These are phyloP conservation scores for Phaseolus lunatus DNA, from an alignment of 306 rosid species.

Conservation along the genomic window DNA sequence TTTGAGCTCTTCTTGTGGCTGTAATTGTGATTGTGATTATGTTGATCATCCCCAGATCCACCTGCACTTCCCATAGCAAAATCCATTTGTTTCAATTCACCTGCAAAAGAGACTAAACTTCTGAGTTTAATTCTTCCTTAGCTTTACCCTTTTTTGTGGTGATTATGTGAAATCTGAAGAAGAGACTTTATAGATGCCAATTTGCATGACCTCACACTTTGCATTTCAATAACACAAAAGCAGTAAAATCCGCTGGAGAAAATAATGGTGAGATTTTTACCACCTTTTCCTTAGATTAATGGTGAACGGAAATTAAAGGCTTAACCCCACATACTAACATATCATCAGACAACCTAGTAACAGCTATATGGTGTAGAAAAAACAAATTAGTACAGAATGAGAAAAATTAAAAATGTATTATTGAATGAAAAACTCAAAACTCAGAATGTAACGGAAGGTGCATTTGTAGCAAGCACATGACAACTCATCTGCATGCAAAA, in stretches of 20 bases:
- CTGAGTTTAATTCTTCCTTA: neutral
- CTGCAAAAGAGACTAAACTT: conserved; percentile 14
- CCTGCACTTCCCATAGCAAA: conserved; percentile 31
- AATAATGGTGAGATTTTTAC: neutral
- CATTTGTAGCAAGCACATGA: neutral
- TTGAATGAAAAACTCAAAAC: neutral
- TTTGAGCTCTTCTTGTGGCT: conserved; percentile 28
- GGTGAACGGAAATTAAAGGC: neutral
- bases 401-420: neutral
- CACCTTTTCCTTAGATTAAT: neutral
- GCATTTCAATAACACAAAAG: neutral
- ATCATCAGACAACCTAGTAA: neutral
- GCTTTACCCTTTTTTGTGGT: neutral
- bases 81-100: conserved; percentile 49
- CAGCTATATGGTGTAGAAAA: conserved; percentile 6
- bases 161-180: conserved; percentile 1
- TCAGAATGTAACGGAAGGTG: conserved; percentile 1
- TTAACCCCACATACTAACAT: neutral
- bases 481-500: conserved; percentile 16
- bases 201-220: neutral
- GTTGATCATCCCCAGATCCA: conserved; percentile 56
- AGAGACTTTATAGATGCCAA: neutral
- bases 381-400: neutral
- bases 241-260: neutral
- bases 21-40: too few relatives aligned